Conservation (phyloP, 768 basidiomycete genomes). For the Myochromella boudieri region DNA sequence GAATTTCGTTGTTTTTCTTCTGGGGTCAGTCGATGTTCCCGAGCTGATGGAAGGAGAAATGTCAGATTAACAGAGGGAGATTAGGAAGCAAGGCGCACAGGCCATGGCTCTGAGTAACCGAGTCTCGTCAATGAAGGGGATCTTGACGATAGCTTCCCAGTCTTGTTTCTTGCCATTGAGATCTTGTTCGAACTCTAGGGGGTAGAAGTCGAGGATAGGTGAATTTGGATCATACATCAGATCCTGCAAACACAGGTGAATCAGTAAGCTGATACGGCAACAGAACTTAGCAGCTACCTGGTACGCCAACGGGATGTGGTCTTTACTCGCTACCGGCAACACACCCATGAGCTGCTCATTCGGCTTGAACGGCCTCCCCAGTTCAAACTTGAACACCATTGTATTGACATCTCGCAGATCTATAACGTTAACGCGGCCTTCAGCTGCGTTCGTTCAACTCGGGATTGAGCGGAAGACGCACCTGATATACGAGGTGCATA, state of each 20-base stretch:
- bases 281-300: slow-evolving; percentile 44
- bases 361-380: slow-evolving; percentile 88
- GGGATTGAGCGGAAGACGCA: slow-evolving; percentile 30
- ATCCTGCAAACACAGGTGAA: slow-evolving; percentile 54
- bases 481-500: slow-evolving; percentile 97
- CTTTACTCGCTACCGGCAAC: slow-evolving; percentile 85
- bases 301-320: slow-evolving; percentile 85
- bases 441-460: background rate
- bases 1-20: slow-evolving; percentile 79
- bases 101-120: slow-evolving; percentile 83
- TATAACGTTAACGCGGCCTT: slow-evolving; percentile 19
- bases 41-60: slow-evolving; percentile 43
- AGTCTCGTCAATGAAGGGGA: slow-evolving; percentile 91
- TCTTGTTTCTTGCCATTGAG: slow-evolving; percentile 98
- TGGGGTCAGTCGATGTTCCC: slow-evolving; percentile 71
- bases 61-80: slow-evolving; percentile 1
- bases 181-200: slow-evolving; percentile 86
- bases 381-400: slow-evolving; percentile 83
- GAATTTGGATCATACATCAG: slow-evolving; percentile 86
- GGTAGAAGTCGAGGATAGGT: slow-evolving; percentile 93
- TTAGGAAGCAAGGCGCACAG: slow-evolving; percentile 42
- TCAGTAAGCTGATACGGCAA: background rate
- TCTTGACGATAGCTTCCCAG: slow-evolving; percentile 99
- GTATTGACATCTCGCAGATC: slow-evolving; percentile 70
- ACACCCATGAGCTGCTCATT: slow-evolving; percentile 99